Evolutionary conservation across 2,329 filamentous ascomycete genomes (phyloP).

Genomic region (Cladobotryum mycophilum): DNA sequence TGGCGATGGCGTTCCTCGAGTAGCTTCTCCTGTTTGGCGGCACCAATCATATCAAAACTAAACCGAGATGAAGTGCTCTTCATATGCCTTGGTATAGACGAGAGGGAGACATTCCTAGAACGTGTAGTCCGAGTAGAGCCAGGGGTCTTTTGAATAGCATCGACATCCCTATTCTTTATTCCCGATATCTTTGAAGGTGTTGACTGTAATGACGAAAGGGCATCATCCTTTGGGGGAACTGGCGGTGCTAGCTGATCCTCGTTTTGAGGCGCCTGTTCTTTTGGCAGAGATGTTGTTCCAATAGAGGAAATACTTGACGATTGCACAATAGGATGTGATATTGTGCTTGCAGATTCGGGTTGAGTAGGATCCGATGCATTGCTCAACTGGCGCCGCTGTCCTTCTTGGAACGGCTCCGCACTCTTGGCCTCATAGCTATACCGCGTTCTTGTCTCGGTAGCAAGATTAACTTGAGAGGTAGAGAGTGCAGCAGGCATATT

Average conservation of each 20-base stretch:
- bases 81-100: slow-evolving; percentile 56
- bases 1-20: slow-evolving; percentile 68
- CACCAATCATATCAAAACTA: slow-evolving; percentile 73
- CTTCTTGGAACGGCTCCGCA: slow-evolving; percentile 1
- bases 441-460: slow-evolving; percentile 14
- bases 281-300: slow-evolving; percentile 13
- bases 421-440: neutral
- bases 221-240: slow-evolving; percentile 34
- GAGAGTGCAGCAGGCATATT: slow-evolving; percentile 13
- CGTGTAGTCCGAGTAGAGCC: slow-evolving; percentile 28
- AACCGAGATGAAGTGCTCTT: slow-evolving; percentile 74
- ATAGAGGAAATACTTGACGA: slow-evolving; percentile 23
- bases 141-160: slow-evolving; percentile 14
- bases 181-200: slow-evolving; percentile 17
- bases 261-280: slow-evolving; percentile 8
- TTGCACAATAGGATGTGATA: slow-evolving; percentile 20
- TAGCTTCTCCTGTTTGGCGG: slow-evolving; percentile 60
- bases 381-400: slow-evolving; percentile 23
- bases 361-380: slow-evolving; percentile 25
- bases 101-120: slow-evolving; percentile 49
- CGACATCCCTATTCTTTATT: slow-evolving; percentile 16
- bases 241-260: slow-evolving; percentile 23
- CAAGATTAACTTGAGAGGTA: slow-evolving; percentile 10
- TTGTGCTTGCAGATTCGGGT: slow-evolving; percentile 19
- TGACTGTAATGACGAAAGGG: slow-evolving; percentile 12